Base-by-base conservation (phyloP, 2,329 filamentous ascomycete genomes). In the Paecilomyces sp. region DNA sequence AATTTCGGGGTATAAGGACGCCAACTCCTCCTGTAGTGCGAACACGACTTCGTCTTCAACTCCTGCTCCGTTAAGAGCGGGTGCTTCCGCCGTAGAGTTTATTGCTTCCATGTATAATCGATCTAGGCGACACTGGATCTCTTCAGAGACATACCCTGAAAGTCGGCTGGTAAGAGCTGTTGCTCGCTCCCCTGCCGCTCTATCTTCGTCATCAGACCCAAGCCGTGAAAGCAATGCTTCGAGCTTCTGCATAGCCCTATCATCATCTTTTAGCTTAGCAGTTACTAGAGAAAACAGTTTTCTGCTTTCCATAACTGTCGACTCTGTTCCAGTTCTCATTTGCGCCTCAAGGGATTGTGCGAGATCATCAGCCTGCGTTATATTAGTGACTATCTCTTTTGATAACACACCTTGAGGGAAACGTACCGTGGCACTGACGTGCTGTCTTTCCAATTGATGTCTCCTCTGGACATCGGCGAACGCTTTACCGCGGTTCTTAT, bases 1-100 rank as follows among this genome's bases (percentile, higher is more conserved):
- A 52, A 77, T 75, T 55, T 77, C 75, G 0, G 73, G 67, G 55
- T 76, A 76, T 1, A 77, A 62, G 18, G 75, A 74, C 33, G 71
- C 73, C 12, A 77, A 63, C 58, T 77, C 75, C 56, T 71, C 68
- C 58, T 74, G 65, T 30, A 77, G 56, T 1, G 65, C 68, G 33
- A 62, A 50, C n/a, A 70, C 54, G 3, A 63, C 58, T 24, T 68
- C 67, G 6, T 57, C 51, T 9, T 66, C 63, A 12, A 54, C 24
- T 18, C 58, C 50, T 47, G 54, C 15, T 50, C 36, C n/a, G 5
- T 60, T 33, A 18, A 24, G 24, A 12, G 53, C 15, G 5, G 22
- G 1, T 53, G 57, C 4, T 51, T 51, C 24, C 31, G 51, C 3
- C 58, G 41, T 57, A 9, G 51, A 56, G 24, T 64, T 63, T 8